phyloP scores from a whole-genome alignment of 2,329 filamentous ascomycete species.

The Nemania abortiva region DNA sequence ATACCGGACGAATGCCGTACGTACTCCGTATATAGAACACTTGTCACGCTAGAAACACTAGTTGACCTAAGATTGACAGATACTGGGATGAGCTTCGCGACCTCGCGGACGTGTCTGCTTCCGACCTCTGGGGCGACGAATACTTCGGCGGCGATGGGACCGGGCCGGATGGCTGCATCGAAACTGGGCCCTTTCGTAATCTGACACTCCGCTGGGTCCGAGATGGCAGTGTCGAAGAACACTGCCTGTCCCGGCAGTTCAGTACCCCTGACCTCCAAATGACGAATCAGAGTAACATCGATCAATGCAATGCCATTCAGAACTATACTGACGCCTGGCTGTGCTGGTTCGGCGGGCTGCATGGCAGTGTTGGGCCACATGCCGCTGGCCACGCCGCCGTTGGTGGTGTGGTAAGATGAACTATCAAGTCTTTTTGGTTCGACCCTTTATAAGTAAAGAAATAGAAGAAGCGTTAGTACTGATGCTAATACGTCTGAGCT shows the following conservation, averaged over 20 bases:
- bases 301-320: constrained; percentile 23
- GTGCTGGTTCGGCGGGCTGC: constrained; percentile 24
- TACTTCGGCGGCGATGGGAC: constrained; percentile 31
- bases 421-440: no score
- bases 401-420: constrained; percentile 23
- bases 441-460: background rate
- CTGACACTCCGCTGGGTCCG: constrained; percentile 12
- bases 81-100: constrained; percentile 30
- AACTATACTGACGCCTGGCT: constrained; percentile 27
- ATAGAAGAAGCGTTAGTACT: no score
- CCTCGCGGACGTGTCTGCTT: constrained; percentile 10
- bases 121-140: constrained; percentile 19
- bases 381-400: constrained; percentile 30
- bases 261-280: constrained; percentile 13
- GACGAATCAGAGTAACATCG: constrained; percentile 25
- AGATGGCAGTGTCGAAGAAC: constrained; percentile 4
- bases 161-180: constrained; percentile 21
- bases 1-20: constrained; percentile 37
- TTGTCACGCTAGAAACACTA: background rate
- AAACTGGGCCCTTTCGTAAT: constrained; percentile 26
- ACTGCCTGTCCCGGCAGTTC: constrained; percentile 29
- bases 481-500: background rate
- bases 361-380: constrained; percentile 20
- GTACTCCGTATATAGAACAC: background rate
- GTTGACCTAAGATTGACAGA: constrained; percentile 16